These are phyloP conservation scores for Rhodofomes roseus DNA, from an alignment of 1,284 basidiomycete species.

Conservation along the genomic window DNA sequence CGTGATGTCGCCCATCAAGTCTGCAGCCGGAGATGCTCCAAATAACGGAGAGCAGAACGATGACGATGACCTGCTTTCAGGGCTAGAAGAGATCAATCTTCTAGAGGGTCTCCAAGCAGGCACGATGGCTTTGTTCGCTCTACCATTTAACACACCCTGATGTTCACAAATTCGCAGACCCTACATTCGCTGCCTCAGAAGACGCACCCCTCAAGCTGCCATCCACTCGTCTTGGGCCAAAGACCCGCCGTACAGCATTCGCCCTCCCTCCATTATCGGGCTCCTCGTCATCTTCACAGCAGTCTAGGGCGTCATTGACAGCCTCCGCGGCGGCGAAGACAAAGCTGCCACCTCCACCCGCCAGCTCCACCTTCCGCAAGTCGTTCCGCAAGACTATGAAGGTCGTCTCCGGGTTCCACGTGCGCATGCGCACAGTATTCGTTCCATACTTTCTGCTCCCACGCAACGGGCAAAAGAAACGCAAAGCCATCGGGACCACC, in stretches of 20 bases:
- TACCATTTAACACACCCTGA: background rate
- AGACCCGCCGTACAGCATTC: constrained; percentile 60
- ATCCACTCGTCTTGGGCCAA: constrained; percentile 60
- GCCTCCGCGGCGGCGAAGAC: constrained; percentile 12
- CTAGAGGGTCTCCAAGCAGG: constrained; percentile 62
- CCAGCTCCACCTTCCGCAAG: constrained; percentile 70
- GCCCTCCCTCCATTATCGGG: constrained; percentile 48
- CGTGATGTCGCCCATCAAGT: constrained; percentile 16
- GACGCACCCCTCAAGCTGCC: constrained; percentile 44
- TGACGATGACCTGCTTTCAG: constrained; percentile 33
- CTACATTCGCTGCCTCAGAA: constrained; percentile 39
- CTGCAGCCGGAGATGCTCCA: constrained; percentile 5
- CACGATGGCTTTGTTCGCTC: constrained; percentile 20
- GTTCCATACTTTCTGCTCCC: constrained; percentile 74
- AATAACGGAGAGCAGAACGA: constrained; percentile 26
- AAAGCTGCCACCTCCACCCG: constrained; percentile 13
- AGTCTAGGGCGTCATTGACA: constrained; percentile 32
- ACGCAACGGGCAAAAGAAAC: constrained; percentile 13
- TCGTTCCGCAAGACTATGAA: constrained; percentile 78
- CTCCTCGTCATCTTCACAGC: constrained; percentile 36
- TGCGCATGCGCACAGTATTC: constrained; percentile 87
- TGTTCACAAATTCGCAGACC: constrained; percentile 35
- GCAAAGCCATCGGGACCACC: background rate
- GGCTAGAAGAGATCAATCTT: constrained; percentile 78
- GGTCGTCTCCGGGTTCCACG: constrained; percentile 77